Conservation (phyloP, 495 filamentous ascomycete genomes). For the Cercophora samala region DNA sequence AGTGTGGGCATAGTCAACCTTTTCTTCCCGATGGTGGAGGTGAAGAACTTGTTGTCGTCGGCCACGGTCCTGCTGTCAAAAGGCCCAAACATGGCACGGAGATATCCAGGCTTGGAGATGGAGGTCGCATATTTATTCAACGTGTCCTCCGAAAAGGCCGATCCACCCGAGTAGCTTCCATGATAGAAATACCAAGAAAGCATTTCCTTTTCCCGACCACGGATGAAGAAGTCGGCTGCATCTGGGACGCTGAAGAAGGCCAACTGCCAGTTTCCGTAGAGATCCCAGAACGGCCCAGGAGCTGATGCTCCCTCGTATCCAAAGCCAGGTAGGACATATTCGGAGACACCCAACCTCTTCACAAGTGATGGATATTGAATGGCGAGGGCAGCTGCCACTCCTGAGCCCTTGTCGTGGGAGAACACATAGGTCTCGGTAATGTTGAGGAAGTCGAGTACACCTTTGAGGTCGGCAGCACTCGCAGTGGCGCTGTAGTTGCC, state of each 20-base stretch:
- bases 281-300: constrained; percentile 31
- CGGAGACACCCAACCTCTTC: constrained; percentile 29
- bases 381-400: constrained; percentile 36
- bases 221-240: constrained; percentile 41
- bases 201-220: constrained; percentile 37
- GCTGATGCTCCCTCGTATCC: constrained; percentile 32
- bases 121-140: constrained; percentile 24
- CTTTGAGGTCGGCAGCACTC: constrained; percentile 34
- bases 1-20: neutral
- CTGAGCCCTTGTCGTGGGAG: constrained; percentile 44
- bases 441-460: constrained; percentile 40
- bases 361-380: constrained; percentile 30
- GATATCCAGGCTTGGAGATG: constrained; percentile 29
- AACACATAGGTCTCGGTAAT: constrained; percentile 38
- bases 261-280: constrained; percentile 44
- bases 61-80: constrained; percentile 18
- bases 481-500: constrained; percentile 37
- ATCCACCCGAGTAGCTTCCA: constrained; percentile 30
- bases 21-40: constrained; percentile 11
- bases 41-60: constrained; percentile 27
- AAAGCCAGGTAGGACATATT: constrained; percentile 41
- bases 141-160: constrained; percentile 22
- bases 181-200: constrained; percentile 47
- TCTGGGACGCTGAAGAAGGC: constrained; percentile 45
- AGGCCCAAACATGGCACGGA: constrained; percentile 29